Percentiles rank a stretch among this genome's conserved stretches.
phyloP scores from a whole-genome alignment of 495 filamentous ascomycete species.

The Darksidea phi region DNA sequence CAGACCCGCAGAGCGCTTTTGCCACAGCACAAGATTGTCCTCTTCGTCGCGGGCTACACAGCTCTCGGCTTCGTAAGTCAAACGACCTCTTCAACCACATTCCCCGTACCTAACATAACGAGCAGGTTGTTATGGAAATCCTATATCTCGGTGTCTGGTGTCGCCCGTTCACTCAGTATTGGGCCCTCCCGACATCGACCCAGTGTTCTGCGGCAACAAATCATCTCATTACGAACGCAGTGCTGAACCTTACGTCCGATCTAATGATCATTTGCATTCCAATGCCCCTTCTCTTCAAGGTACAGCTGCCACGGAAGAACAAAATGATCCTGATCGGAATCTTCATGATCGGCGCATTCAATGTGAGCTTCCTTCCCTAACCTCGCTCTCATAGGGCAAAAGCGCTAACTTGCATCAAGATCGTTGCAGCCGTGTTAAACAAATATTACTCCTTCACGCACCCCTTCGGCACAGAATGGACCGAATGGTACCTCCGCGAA shows the following conservation, averaged over 20 bases:
- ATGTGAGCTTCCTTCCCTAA: conserved; percentile 37
- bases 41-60: conserved; percentile 54
- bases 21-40: conserved; percentile 52
- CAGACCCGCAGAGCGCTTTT: conserved; percentile 37
- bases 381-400: neutral
- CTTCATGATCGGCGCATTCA: conserved; percentile 59
- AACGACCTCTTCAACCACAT: neutral
- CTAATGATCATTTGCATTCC: conserved; percentile 60
- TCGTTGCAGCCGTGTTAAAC: conserved; percentile 61
- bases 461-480: conserved; percentile 58
- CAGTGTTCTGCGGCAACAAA: conserved; percentile 48
- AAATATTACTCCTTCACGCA: conserved; percentile 64
- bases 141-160: conserved; percentile 66
- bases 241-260: conserved; percentile 66
- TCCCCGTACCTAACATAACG: neutral
- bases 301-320: conserved; percentile 50
- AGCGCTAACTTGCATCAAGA: conserved; percentile 38
- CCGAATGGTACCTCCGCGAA: conserved; percentile 68
- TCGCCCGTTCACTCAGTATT: conserved; percentile 60
- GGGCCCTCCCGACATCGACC: conserved; percentile 44
- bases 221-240: conserved; percentile 64
- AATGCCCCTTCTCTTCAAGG: conserved; percentile 57
- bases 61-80: conserved; percentile 50
- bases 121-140: conserved; percentile 52
- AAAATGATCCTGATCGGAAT: conserved; percentile 53